A percentile compares a stretch with the other conserved stretches of the same genome.
Evolutionary conservation across 306 rosid genomes (phyloP).

Genomic region (Vigna unguiculata): DNA sequence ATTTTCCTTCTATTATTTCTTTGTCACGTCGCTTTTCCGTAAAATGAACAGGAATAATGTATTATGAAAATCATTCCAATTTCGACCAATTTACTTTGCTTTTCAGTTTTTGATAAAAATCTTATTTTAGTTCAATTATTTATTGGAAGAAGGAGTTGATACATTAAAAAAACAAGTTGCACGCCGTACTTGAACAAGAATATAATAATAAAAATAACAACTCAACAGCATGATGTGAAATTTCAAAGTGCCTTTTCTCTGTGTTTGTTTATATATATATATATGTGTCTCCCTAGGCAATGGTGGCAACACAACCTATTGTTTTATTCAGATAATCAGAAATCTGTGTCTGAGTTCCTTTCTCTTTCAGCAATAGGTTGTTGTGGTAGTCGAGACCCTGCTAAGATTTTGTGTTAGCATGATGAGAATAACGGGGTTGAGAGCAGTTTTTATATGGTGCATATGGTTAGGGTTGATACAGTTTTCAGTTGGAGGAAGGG

Average conservation of each 20-base stretch:
- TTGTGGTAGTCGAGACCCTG: background rate
- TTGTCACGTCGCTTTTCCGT: too few relatives aligned
- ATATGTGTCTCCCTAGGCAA: background rate
- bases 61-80: too few relatives aligned
- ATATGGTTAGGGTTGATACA: conserved; percentile 24
- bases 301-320: background rate
- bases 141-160: too few relatives aligned
- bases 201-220: too few relatives aligned
- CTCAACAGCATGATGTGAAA: too few relatives aligned
- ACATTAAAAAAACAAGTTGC: too few relatives aligned
- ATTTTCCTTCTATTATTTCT: too few relatives aligned
- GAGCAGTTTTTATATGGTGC: conserved; percentile 29
- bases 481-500: conserved; percentile 33
- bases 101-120: too few relatives aligned
- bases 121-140: too few relatives aligned
- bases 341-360: background rate
- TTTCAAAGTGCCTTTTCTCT: background rate
- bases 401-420: background rate
- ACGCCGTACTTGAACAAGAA: too few relatives aligned
- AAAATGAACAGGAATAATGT: too few relatives aligned
- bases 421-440: conserved; percentile 27
- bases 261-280: background rate
- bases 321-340: background rate
- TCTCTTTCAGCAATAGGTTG: background rate
- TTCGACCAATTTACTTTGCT: too few relatives aligned